Evolutionary conservation across 768 basidiomycete genomes (phyloP), one percentile per base, ranked within the genome.

Genomic region (Fibroporia radiculosa): DNA sequence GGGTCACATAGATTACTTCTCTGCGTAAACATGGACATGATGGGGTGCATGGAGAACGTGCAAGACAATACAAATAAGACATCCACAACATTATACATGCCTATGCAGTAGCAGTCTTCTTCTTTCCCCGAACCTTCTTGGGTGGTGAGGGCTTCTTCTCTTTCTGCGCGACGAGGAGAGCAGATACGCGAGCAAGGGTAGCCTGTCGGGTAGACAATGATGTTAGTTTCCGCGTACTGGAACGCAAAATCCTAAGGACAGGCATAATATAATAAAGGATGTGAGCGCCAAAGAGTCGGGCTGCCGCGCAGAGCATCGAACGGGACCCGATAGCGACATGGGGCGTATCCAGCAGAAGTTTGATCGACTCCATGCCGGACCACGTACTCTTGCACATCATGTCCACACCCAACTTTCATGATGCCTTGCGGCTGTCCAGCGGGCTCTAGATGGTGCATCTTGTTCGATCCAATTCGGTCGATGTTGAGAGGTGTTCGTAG

Each of bases 341-440:
- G 74, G 68, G 73, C 70, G 69, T 74, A 62, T 67, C 70, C 69
- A 61, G 57, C 56, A 45, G 66, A 63, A 70, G 72, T 72, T 78
- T 80, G 82, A 81, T 78, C 76, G 72, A 59, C 72, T 72, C 70
- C 60, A 61, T 57, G 48, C 57, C 63, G 63, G 63, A 57, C 62
- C 62, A 63, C 49, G 63, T 55, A 65, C 60, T 91, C 65, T 91
- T 80, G 87, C 87, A 91, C 76, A 84, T 28, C 85, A 68, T 86
- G 82, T 91, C 87, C 85, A 91, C 87, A 77, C 87, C 84, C 85
- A 75, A 68, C 85, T 73, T 83, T 89, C 84, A 82, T 82, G 42
- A 63, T 66, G 67, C 72, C 71, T 65, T 64, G 59, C 57, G 68
- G 74, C 64, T 63, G 59, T 86, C 82, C 82, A 77, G 85, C 73